A percentile compares a stretch with the other conserved stretches of the same genome.
Evolutionary conservation across 257 asterid species (phyloP).

Genomic region (Nemophila menziesii): DNA sequence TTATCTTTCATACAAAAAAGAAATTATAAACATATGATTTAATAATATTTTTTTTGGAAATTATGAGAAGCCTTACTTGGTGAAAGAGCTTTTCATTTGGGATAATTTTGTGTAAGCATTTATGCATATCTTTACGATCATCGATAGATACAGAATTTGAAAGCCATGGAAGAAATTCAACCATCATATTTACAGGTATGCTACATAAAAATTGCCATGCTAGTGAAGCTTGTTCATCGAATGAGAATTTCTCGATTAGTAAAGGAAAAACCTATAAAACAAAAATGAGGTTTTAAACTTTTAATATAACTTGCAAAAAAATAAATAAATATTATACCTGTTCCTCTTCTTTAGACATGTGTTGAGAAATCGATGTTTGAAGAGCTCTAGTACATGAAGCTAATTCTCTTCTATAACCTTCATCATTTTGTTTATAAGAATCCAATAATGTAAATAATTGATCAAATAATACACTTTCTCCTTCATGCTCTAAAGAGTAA

Average conservation of each 20-base stretch:
- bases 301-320: neutral
- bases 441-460: constrained; percentile 73
- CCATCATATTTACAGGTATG: constrained; percentile 97
- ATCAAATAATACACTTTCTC: constrained; percentile 90
- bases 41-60: constrained; percentile 2
- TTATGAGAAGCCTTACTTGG: constrained; percentile 41
- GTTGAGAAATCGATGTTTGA: constrained; percentile 92
- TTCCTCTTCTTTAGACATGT: constrained; percentile 99
- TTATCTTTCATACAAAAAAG: constrained; percentile 38
- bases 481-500: constrained; percentile 97
- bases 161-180: constrained; percentile 98
- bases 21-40: constrained; percentile 23
- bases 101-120: constrained; percentile 69
- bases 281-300: neutral
- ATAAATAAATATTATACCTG: constrained; percentile 36
- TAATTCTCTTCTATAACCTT: constrained; percentile 76
- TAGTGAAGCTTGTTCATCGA: constrained; percentile 92
- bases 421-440: constrained; percentile 49
- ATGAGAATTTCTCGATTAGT: constrained; percentile 77
- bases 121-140: constrained; percentile 80
- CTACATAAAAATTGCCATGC: constrained; percentile 98
- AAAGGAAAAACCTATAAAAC: constrained; percentile 67
- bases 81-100: constrained; percentile 85
- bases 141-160: constrained; percentile 74
- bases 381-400: constrained; percentile 97